A percentile compares a stretch with the other conserved stretches of the same genome.
Evolutionary conservation across 257 asterid genomes (phyloP).

Genomic region (Penstemon barbatus): DNA sequence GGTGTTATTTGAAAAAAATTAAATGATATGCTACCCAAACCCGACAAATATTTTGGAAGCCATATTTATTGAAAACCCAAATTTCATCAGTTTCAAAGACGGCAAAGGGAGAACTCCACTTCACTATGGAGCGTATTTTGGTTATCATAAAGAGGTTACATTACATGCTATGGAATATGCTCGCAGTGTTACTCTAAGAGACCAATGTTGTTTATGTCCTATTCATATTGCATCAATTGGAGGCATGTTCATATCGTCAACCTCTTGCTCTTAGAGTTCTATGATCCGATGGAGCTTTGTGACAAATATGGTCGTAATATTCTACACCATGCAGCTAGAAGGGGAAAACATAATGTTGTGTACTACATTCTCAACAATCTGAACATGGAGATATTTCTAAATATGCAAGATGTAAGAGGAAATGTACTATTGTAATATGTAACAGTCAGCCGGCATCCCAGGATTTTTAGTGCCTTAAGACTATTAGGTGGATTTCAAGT

Average conservation of each 20-base stretch:
- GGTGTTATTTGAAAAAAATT: no score
- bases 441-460: constrained; percentile 25
- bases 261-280: constrained; percentile 40
- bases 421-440: constrained; percentile 37
- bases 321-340: constrained; percentile 24
- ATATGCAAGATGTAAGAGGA: constrained; percentile 36
- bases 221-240: constrained; percentile 44
- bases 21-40: no score
- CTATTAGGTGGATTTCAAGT: background rate
- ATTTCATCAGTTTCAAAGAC: constrained; percentile 14
- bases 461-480: constrained; percentile 28
- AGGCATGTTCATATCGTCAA: constrained; percentile 34
- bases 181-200: constrained; percentile 40
- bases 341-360: no score
- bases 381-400: constrained; percentile 26
- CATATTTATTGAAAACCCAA: constrained; percentile 17
- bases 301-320: constrained; percentile 43
- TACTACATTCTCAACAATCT: no score
- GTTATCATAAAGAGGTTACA: constrained; percentile 13
- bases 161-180: constrained; percentile 14
- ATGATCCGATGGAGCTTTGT: constrained; percentile 46
- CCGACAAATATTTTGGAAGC: constrained; percentile 27
- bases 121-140: constrained; percentile 29
- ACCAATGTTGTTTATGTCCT: constrained; percentile 36
- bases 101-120: constrained; percentile 30